These are phyloP conservation scores for Metschnikowia sp. DNA, from an alignment of 805 yeast species.

Conservation along the genomic window DNA sequence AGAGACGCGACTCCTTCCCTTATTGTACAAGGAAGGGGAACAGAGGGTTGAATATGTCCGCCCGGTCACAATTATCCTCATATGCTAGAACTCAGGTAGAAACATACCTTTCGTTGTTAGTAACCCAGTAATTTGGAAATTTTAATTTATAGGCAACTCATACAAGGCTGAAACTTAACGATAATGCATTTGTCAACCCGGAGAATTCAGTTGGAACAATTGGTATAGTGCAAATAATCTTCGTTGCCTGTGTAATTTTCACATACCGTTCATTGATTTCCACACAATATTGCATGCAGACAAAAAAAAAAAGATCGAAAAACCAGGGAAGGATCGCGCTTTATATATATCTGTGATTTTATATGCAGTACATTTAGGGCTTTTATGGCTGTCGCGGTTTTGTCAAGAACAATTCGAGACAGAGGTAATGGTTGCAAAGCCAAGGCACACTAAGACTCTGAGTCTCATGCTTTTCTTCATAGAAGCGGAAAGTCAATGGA, in stretches of 20 bases:
- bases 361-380: constrained; percentile 6
- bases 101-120: constrained; percentile 19
- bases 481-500: too few species aligned
- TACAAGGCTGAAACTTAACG: constrained; percentile 66
- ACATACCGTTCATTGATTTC: constrained; percentile 27
- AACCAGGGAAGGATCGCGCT: not conserved
- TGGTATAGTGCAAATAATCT: constrained; percentile 52
- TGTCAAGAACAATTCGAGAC: too few species aligned
- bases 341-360: not conserved
- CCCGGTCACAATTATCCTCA: constrained; percentile 51
- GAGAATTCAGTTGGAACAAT: constrained; percentile 58
- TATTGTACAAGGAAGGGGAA: constrained; percentile 37
- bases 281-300: constrained; percentile 15
- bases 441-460: too few species aligned
- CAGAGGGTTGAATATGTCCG: constrained; percentile 41
- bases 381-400: not conserved
- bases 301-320: constrained; percentile 5
- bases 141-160: constrained; percentile 33
- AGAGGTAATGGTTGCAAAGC: too few species aligned
- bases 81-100: constrained; percentile 14
- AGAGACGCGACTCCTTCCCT: constrained; percentile 44
- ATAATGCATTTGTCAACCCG: constrained; percentile 50
- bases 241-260: constrained; percentile 25
- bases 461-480: too few species aligned
- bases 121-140: not conserved